phyloP scores from a whole-genome alignment of 345 rosid species.

The Gossypium stocksii region DNA sequence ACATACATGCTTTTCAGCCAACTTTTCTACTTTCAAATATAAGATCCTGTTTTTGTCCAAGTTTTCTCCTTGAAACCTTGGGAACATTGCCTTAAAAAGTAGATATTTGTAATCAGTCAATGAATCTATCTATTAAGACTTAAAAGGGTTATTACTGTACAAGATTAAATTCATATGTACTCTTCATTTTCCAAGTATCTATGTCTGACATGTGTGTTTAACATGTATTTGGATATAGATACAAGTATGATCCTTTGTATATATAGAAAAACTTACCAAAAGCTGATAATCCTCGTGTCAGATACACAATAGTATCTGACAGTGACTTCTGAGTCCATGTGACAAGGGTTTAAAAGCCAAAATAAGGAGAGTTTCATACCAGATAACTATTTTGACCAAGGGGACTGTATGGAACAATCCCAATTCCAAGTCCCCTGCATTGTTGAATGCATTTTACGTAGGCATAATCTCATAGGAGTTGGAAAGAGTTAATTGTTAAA shows the following conservation, averaged over 20 bases:
- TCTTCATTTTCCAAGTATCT: too few species aligned
- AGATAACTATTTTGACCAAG: constrained; percentile 32
- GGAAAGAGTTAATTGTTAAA: background rate
- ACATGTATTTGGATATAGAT: too few species aligned
- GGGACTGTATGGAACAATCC: constrained; percentile 49
- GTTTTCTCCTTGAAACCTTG: constrained; percentile 26
- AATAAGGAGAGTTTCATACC: constrained; percentile 21
- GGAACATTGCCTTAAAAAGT: background rate
- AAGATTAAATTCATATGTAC: too few species aligned
- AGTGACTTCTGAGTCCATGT: background rate
- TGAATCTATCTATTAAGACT: background rate
- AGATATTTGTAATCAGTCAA: background rate
- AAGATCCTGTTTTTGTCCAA: constrained; percentile 29
- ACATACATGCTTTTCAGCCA: constrained; percentile 33
- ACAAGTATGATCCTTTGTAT: background rate
- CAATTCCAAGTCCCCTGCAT: constrained; percentile 48
- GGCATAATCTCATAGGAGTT: background rate
- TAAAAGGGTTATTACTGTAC: background rate
- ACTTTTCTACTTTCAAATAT: constrained; percentile 22
- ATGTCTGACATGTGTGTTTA: too few species aligned
- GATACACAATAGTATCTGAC: background rate
- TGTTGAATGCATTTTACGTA: background rate
- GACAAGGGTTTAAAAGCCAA: background rate
- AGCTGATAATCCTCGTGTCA: background rate
- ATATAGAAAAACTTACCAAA: background rate